phyloP scores from a whole-genome alignment of 2,329 filamentous ascomycete genomes.

The Botrytis elliptica region DNA sequence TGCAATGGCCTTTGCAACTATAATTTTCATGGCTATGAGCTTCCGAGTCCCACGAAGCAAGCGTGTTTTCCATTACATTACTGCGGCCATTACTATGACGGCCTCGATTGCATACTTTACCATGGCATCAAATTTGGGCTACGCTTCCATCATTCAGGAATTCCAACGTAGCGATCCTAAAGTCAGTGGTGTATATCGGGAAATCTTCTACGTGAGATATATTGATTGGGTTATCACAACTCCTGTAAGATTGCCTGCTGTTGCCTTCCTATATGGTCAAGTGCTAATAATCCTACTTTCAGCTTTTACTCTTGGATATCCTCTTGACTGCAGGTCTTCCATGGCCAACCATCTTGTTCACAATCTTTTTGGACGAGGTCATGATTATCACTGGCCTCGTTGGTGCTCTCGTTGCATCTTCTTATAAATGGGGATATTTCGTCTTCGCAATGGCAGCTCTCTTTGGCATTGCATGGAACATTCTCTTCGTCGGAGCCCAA shows the following conservation, averaged over 20 bases:
- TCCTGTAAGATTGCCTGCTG: slow-evolving; percentile 41
- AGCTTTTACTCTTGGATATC: slow-evolving; percentile 58
- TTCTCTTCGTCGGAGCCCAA: slow-evolving; percentile 54
- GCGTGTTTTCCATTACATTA: slow-evolving; percentile 65
- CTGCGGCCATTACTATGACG: slow-evolving; percentile 55
- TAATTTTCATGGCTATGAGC: slow-evolving; percentile 53
- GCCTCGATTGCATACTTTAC: slow-evolving; percentile 63
- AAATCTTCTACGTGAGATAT: slow-evolving; percentile 67
- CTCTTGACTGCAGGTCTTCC: slow-evolving; percentile 64
- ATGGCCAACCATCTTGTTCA: slow-evolving; percentile 61
- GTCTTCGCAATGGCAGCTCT: slow-evolving; percentile 55
- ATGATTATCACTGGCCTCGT: slow-evolving; percentile 68
- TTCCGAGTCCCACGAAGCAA: slow-evolving; percentile 54
- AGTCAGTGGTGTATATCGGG: slow-evolving; percentile 52
- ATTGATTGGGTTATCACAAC: slow-evolving; percentile 65
- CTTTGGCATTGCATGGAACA: slow-evolving; percentile 59
- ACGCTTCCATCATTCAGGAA: slow-evolving; percentile 61
- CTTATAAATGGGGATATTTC: slow-evolving; percentile 70
- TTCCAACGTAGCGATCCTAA: slow-evolving; percentile 47
- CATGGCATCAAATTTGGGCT: slow-evolving; percentile 66
- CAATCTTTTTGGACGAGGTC: slow-evolving; percentile 61
- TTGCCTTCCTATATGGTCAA: not conserved
- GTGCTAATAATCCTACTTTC: not conserved
- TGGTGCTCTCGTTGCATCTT: slow-evolving; percentile 59
- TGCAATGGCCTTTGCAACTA: slow-evolving; percentile 55